phyloP scores from a whole-genome alignment of 768 basidiomycete species.

The Nidularia sp. region DNA sequence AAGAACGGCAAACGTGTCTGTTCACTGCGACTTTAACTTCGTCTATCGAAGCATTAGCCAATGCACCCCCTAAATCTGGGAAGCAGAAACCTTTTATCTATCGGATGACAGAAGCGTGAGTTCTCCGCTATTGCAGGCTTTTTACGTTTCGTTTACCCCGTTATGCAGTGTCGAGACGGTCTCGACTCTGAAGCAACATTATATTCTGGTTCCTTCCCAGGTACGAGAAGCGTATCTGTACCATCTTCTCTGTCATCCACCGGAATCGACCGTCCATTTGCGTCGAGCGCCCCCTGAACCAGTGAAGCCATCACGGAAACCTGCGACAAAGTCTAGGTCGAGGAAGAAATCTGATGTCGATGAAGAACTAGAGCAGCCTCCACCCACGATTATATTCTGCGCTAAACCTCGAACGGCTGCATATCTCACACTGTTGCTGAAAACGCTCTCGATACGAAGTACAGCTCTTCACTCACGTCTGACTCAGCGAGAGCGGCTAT shows the following conservation, averaged over 20 bases:
- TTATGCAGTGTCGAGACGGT: conserved; percentile 80
- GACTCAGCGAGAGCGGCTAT: conserved; percentile 85
- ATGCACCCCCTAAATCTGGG: conserved; percentile 69
- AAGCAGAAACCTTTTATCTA: conserved; percentile 88
- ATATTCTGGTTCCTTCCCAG: conserved; percentile 91
- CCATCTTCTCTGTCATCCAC: conserved; percentile 86
- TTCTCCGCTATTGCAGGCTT: conserved; percentile 1
- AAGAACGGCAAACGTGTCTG: conserved; percentile 89
- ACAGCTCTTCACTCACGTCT: conserved; percentile 91
- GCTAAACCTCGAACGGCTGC: conserved; percentile 83
- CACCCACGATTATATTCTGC: conserved; percentile 96
- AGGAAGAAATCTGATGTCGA: conserved; percentile 40
- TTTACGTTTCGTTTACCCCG: background rate
- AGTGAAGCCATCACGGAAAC: conserved; percentile 26
- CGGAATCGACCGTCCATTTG: conserved; percentile 66
- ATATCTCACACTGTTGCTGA: conserved; percentile 78
- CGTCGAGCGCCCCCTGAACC: conserved; percentile 61
- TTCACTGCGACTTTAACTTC: conserved; percentile 95
- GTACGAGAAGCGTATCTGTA: conserved; percentile 91
- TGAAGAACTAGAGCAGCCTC: conserved; percentile 67
- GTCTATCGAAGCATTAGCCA: conserved; percentile 75
- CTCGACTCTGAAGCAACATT: conserved; percentile 80
- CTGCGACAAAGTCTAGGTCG: conserved; percentile 13
- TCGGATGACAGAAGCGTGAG: conserved; percentile 67
- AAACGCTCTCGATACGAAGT: conserved; percentile 75